Evolutionary conservation across 2,329 filamentous ascomycete genomes (phyloP), one percentile per base, ranked within the genome.

Genomic region (Fusarium pseudoanthophilum): DNA sequence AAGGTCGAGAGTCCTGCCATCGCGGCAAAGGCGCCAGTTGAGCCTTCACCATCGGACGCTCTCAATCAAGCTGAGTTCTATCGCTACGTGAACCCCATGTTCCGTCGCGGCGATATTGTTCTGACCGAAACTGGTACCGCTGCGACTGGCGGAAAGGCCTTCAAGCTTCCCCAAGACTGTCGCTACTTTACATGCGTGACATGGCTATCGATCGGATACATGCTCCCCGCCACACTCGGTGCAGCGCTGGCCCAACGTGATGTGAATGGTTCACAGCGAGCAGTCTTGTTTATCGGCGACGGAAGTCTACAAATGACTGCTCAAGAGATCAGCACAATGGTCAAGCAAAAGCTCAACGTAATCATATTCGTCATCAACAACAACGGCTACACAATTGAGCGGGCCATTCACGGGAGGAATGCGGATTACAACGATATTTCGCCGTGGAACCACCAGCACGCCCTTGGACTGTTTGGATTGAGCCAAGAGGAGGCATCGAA

Each of bases 151-250:
- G 65, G 65, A 11, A 68, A 68, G 5, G 56, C 43, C 4, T 42
- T 68, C 1, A 55, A 49, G 6, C 65, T 68, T 9, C 56, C 65
- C 0, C 13, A 45, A 4, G 56, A 24, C 5, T 55, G 48, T 15
- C 32, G 56, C 10, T 68, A 55, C 15, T 68, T 69, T 0, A 68
- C 65, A 5, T 66, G 56, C 11, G 65, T 68, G 18, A 68, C 65
- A 15, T 68, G 65, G 64, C 4, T 68, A 8, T 68, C 65, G 3
- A 68, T 68, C 37, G 65, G 65, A 5, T 68, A 68, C n/a, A 68
- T 68, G 65, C 64, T 68, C 7, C 65, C 65, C 4, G 65, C 65
- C 16, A 67, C 65, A 2, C 56, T 68, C 4, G 65, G 65, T 34
- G 65, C 43, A 15, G 65, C 64, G 3, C 16, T 68, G 11, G 65